Base-by-base conservation (phyloP, 1,139 yeast genomes). In the Hemisphaericaspora xylanilytica region DNA sequence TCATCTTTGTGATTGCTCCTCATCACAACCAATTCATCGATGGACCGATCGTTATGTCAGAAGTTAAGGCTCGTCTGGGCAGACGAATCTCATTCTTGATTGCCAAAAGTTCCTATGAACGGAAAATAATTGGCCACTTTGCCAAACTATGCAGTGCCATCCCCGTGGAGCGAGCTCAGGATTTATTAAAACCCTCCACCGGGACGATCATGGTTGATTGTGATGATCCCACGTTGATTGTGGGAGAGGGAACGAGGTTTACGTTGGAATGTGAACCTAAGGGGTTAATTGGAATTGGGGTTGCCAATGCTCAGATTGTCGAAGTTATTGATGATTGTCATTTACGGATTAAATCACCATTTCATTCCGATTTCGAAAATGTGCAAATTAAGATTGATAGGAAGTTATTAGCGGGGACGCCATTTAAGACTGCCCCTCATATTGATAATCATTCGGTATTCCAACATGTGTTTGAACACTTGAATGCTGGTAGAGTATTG, bases 101-200 rank as follows among this genome's bases (percentile, higher is more conserved):
- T 39, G 92, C 92, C 3, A 85, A 81, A 18, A 70, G 73, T 14
- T 79, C 87, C 3, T 77, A 77, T 50, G 65, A 75, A 41, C 62
- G 70, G 17, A 58, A 55, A 35, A 61, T 79, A 36, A 71, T 84
- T 41, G 87, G 88, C 2, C 55, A 72, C 2, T 64, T 79, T 42
- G 80, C 88, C 8, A 63, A 67, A 40, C 60, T 80, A 48, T 73
- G 82, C 2, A 74, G 80, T 34, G 78, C 86, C 2, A 82, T 83
- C 30, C 88, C 89, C 0, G 90, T 84, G 13, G 84, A 82, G 41
- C 63, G 90, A 51, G 82, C 87, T 2, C 90, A 83, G 57, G 92
- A 84, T 55, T 60, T 79, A 39, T 58, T 84, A 44, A 64, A 61
- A 32, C 47, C 58, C 5, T 78, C 68, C 4, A 52, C 55, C 2